phyloP scores from a whole-genome alignment of 345 rosid species.

The Rhodamnia rubescens region DNA sequence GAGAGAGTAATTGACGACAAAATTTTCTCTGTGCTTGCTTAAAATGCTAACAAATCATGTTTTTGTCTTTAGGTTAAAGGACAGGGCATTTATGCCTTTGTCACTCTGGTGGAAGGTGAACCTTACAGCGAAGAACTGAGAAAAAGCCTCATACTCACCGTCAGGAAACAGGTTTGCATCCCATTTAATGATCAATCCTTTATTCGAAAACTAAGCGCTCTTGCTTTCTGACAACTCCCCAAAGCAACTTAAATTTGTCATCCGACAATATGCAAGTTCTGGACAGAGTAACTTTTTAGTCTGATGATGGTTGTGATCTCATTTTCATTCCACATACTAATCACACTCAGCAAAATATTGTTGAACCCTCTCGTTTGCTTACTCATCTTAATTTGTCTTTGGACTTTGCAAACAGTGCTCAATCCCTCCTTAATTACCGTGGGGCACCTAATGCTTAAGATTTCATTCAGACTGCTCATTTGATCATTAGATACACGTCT shows the following conservation, averaged over 20 bases:
- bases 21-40: neutral
- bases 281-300: neutral
- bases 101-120: conserved; percentile 83
- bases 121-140: conserved; percentile 84
- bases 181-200: neutral
- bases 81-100: conserved; percentile 95
- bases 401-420: neutral
- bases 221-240: neutral
- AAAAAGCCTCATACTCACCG: conserved; percentile 53
- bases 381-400: neutral
- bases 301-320: neutral
- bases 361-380: neutral
- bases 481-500: neutral
- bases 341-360: neutral
- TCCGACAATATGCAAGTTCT: neutral
- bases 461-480: neutral
- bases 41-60: neutral
- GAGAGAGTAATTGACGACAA: neutral
- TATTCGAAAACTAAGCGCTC: neutral
- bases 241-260: neutral
- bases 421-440: neutral
- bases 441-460: neutral
- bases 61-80: conserved; percentile 58
- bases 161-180: conserved; percentile 64
- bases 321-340: neutral